These are phyloP conservation scores for Saccharum spontaneum DNA, from an alignment of 176 grass and related monocot species.

Conservation along the genomic window DNA sequence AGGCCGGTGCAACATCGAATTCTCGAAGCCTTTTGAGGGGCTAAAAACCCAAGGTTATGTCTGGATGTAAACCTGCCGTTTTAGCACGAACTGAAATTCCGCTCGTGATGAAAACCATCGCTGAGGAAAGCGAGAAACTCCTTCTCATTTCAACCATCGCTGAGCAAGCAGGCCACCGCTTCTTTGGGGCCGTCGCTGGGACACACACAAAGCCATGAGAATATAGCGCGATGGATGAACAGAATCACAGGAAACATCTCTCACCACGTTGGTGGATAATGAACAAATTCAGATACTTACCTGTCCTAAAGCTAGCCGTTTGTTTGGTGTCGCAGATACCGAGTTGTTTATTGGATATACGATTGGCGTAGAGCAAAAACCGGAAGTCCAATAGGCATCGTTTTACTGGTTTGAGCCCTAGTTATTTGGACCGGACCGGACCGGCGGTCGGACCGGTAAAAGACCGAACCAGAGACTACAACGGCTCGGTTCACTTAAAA, in stretches of 20 bases:
- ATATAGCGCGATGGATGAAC: not conserved
- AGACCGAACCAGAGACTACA: no score
- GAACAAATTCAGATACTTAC: not conserved
- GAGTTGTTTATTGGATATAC: not conserved
- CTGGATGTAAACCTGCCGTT: not conserved
- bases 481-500: no score
- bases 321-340: not conserved
- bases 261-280: not conserved
- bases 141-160: no score
- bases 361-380: not conserved
- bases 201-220: no score
- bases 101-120: no score
- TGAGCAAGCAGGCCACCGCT: not conserved
- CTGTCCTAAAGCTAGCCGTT: not conserved
- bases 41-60: no score
- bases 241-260: not conserved
- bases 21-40: not conserved
- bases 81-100: not conserved
- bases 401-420: not conserved
- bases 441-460: no score
- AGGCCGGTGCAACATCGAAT: not conserved
- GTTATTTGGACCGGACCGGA: no score
- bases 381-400: not conserved
- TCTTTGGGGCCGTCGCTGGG: no score
- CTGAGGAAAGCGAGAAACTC: no score